Percentiles rank a stretch among this genome's conserved stretches.
phyloP scores from a whole-genome alignment of 257 asterid species.

The Gynochthodes officinalis region DNA sequence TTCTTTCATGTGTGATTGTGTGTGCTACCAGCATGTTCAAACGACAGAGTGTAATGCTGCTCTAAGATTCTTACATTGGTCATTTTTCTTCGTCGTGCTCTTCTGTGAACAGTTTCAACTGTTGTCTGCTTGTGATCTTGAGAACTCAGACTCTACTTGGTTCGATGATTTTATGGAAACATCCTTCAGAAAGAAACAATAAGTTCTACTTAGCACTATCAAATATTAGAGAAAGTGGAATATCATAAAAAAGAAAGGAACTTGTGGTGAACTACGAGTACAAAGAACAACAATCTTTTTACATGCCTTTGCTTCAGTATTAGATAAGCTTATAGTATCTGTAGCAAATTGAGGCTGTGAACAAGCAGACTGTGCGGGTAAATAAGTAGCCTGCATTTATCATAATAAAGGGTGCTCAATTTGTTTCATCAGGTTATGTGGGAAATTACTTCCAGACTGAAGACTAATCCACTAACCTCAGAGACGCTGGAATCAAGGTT shows the following conservation, averaged over 20 bases:
- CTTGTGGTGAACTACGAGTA: background rate
- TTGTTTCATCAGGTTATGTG: background rate
- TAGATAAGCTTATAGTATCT: slow-evolving; percentile 14
- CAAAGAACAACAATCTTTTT: background rate
- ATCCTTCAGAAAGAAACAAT: background rate
- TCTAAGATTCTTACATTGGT: background rate
- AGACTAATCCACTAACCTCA: slow-evolving; percentile 22
- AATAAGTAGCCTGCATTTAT: slow-evolving; percentile 15
- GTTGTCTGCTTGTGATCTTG: background rate
- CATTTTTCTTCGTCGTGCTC: background rate
- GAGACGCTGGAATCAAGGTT: slow-evolving; percentile 4
- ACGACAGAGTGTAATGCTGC: background rate
- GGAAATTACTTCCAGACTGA: background rate
- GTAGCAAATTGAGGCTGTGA: slow-evolving; percentile 11
- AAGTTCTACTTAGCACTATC: background rate
- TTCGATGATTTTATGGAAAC: background rate
- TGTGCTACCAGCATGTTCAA: background rate
- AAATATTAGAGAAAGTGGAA: background rate
- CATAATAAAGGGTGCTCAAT: background rate
- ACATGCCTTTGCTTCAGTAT: slow-evolving; percentile 14
- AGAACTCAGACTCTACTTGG: background rate
- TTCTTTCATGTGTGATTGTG: too few relatives aligned
- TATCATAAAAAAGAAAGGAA: background rate
- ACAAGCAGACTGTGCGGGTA: slow-evolving; percentile 12
- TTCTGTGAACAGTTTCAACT: background rate